These are phyloP conservation scores for Amesomyces nigricolor DNA, from an alignment of 2,329 filamentous ascomycete genomes.

Conservation along the genomic window DNA sequence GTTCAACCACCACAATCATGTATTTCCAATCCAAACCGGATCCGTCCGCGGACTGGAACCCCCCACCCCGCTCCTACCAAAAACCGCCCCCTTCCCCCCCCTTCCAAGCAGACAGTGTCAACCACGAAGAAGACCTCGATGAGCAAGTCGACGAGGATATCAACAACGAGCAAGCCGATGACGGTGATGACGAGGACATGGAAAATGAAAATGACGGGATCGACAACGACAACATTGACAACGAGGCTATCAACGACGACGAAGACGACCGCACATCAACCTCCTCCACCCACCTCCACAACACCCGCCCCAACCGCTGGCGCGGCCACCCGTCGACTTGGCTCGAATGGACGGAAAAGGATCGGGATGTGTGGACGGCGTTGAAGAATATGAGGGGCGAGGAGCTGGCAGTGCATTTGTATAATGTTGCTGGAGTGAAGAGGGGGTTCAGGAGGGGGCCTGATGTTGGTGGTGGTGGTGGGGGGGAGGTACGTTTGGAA, in stretches of 20 bases:
- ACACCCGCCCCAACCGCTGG: slow-evolving; percentile 65
- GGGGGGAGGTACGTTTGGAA: not conserved
- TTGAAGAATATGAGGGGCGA: slow-evolving; percentile 57
- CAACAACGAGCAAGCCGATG: not conserved
- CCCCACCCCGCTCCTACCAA: too few species aligned
- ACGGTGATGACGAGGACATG: slow-evolving; percentile 3
- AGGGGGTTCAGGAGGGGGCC: slow-evolving; percentile 8
- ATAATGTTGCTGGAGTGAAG: slow-evolving; percentile 66
- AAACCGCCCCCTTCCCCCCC: too few species aligned
- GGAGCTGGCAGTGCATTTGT: slow-evolving; percentile 72
- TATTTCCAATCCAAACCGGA: slow-evolving; percentile 35
- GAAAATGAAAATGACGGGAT: too few species aligned
- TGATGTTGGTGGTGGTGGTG: not conserved
- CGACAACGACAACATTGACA: not conserved
- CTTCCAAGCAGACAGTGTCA: too few species aligned
- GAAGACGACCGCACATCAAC: not conserved
- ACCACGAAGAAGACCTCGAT: too few species aligned
- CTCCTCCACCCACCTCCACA: slow-evolving; percentile 33
- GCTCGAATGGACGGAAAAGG: slow-evolving; percentile 54
- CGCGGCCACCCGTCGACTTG: slow-evolving; percentile 63
- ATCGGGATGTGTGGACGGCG: slow-evolving; percentile 57
- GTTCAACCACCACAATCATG: too few species aligned
- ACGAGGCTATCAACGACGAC: not conserved
- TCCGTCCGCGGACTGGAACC: too few species aligned
- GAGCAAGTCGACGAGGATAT: too few species aligned